Evolutionary conservation across 2,329 filamentous ascomycete species (phyloP).

Genomic region (Fusarium penzigii): DNA sequence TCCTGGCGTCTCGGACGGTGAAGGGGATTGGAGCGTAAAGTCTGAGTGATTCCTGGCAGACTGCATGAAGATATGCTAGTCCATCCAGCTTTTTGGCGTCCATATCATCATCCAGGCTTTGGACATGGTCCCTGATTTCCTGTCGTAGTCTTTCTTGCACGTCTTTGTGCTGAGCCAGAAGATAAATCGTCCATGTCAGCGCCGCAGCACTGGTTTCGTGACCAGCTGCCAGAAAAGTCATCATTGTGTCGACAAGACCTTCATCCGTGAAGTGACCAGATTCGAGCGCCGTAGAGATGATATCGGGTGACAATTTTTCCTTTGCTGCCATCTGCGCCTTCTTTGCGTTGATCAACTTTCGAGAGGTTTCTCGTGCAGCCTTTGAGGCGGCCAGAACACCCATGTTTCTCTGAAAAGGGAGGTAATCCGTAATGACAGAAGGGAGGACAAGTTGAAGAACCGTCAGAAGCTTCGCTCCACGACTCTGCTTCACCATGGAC

Average conservation of each 20-base stretch:
- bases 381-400: slow-evolving; percentile 14
- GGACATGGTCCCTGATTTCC: slow-evolving; percentile 39
- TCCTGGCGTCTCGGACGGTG: slow-evolving; percentile 32
- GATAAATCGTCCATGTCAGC: slow-evolving; percentile 43
- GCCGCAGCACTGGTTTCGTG: slow-evolving; percentile 47
- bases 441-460: slow-evolving; percentile 17
- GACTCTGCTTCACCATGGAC: slow-evolving; percentile 31
- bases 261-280: slow-evolving; percentile 28
- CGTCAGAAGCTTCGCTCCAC: slow-evolving; percentile 9
- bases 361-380: slow-evolving; percentile 20
- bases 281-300: slow-evolving; percentile 38
- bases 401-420: slow-evolving; percentile 18
- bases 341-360: slow-evolving; percentile 36
- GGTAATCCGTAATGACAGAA: slow-evolving; percentile 13
- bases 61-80: slow-evolving; percentile 42
- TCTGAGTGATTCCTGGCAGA: slow-evolving; percentile 46
- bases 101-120: slow-evolving; percentile 30
- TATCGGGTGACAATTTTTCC: slow-evolving; percentile 35
- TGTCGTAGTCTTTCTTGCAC: slow-evolving; percentile 40
- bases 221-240: slow-evolving; percentile 29
- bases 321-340: slow-evolving; percentile 20
- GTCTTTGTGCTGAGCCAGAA: slow-evolving; percentile 36
- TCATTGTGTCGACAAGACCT: slow-evolving; percentile 13
- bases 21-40: slow-evolving; percentile 40
- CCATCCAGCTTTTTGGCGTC: slow-evolving; percentile 33